phyloP scores from a whole-genome alignment of 306 rosid genomes.

The Parietaria judaica region DNA sequence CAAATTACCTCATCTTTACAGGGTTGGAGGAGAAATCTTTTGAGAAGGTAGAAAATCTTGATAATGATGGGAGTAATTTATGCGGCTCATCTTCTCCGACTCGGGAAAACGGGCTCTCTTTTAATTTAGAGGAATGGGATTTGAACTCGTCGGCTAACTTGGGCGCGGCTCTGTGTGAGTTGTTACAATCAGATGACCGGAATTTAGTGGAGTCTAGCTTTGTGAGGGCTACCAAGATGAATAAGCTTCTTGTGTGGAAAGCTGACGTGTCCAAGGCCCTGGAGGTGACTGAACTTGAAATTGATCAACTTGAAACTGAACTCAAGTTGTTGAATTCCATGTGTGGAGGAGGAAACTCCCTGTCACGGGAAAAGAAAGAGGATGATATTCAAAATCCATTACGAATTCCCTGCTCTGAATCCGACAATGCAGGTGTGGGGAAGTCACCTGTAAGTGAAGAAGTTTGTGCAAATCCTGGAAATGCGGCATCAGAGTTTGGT shows the following conservation, averaged over 20 bases:
- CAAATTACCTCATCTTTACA: slow-evolving; percentile 18
- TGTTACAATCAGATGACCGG: slow-evolving; percentile 60
- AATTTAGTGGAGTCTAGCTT: slow-evolving; percentile 42
- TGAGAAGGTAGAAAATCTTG: slow-evolving; percentile 41
- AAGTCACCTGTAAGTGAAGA: slow-evolving; percentile 35
- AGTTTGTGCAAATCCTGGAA: slow-evolving; percentile 52
- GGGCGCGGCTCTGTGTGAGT: slow-evolving; percentile 47
- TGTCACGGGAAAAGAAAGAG: slow-evolving; percentile 18
- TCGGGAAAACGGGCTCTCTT: slow-evolving; percentile 33
- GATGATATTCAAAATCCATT: slow-evolving; percentile 34
- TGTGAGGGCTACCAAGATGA: slow-evolving; percentile 50
- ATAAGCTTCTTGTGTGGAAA: slow-evolving; percentile 70
- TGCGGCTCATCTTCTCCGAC: slow-evolving; percentile 43
- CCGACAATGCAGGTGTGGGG: slow-evolving; percentile 31
- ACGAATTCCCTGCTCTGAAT: slow-evolving; percentile 38
- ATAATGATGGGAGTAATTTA: slow-evolving; percentile 44
- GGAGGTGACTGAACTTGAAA: slow-evolving; percentile 86
- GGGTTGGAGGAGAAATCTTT: slow-evolving; percentile 74
- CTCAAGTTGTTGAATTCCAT: slow-evolving; percentile 51
- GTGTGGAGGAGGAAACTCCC: slow-evolving; percentile 31
- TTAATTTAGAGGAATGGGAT: slow-evolving; percentile 69
- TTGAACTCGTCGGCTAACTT: slow-evolving; percentile 39
- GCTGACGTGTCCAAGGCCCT: slow-evolving; percentile 75
- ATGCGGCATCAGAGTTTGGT: slow-evolving; percentile 72
- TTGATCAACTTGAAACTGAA: slow-evolving; percentile 81